Percentiles rank a stretch among this genome's conserved stretches.
Evolutionary conservation across 2,329 filamentous ascomycete species (phyloP).

Genomic region (Fusarium begoniae): DNA sequence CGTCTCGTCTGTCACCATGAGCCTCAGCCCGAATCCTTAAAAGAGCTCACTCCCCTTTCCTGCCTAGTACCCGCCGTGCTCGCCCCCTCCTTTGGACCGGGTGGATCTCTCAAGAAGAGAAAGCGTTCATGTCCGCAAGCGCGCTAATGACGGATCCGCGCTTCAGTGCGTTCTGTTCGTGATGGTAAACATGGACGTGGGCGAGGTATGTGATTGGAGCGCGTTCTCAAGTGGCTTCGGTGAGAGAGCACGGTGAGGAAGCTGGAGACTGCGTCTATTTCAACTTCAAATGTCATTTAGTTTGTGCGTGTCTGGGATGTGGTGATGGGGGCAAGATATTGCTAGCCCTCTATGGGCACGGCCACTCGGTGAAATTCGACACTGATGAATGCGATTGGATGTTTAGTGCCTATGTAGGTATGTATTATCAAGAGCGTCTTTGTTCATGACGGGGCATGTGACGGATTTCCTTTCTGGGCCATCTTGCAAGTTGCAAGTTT

Average conservation of each 20-base stretch:
- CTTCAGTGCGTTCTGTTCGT: conserved; percentile 20
- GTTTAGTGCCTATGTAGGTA: neutral
- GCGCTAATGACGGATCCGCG: conserved; percentile 41
- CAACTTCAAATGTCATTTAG: neutral
- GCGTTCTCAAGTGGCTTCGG: conserved; percentile 16
- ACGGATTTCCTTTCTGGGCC: neutral
- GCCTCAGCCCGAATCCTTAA: neutral
- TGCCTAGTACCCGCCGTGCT: conserved; percentile 21
- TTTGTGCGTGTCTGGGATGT: conserved; percentile 8
- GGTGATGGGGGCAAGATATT: conserved; percentile 1
- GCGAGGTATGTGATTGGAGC: conserved; percentile 30
- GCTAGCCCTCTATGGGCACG: neutral
- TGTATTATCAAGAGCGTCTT: neutral
- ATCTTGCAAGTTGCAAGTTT: neutral
- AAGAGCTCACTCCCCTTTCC: neutral
- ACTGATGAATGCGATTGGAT: neutral
- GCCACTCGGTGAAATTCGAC: neutral
- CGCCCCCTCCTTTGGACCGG: conserved; percentile 38
- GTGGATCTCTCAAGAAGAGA: conserved; percentile 35
- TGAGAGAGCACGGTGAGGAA: conserved; percentile 9
- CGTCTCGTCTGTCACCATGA: neutral
- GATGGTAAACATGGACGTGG: conserved; percentile 3
- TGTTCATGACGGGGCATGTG: neutral
- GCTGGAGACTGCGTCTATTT: neutral
- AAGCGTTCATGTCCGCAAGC: conserved; percentile 19